Conservation (phyloP, 148 eudicot genomes). For the Vaccinium macrocarpon region DNA sequence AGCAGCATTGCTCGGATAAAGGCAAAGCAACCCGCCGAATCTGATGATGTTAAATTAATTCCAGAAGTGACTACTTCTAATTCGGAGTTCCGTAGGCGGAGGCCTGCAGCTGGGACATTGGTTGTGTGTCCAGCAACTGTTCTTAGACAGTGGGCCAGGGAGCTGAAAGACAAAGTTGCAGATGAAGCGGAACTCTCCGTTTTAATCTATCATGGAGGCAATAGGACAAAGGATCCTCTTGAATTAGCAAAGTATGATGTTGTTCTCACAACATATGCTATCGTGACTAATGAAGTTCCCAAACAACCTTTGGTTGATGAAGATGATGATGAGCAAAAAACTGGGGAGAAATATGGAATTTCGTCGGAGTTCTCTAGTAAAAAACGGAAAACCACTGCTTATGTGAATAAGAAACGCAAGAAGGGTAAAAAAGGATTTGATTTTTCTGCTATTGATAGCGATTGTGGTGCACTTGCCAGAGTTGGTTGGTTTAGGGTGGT, state of each 20-base stretch:
- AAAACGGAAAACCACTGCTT: conserved; percentile 50
- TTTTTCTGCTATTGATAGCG: conserved; percentile 41
- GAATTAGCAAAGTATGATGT: conserved; percentile 74
- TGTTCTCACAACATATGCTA: conserved; percentile 90
- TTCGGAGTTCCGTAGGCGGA: conserved; percentile 42
- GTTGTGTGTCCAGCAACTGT: conserved; percentile 97
- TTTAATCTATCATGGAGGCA: conserved; percentile 90
- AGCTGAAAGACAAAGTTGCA: conserved; percentile 80
- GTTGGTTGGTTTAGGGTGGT: conserved; percentile 94
- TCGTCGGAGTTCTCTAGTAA: conserved; percentile 58
- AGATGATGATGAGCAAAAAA: conserved; percentile 67
- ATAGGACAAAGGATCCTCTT: conserved; percentile 71
- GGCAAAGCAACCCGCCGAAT: conserved; percentile 31
- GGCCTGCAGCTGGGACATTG: conserved; percentile 95
- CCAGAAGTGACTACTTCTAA: conserved; percentile 43
- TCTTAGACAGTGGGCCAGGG: conserved; percentile 93
- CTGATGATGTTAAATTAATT: conserved; percentile 33
- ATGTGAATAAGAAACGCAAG: conserved; percentile 51
- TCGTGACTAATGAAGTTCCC: conserved; percentile 91
- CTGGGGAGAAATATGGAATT: conserved; percentile 58
- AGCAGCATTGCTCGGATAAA: conserved; percentile 30
- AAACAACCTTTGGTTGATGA: conserved; percentile 78
- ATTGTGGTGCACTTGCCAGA: conserved; percentile 74
- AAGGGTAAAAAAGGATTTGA: conserved; percentile 63
- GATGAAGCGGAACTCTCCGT: conserved; percentile 56